Conservation (phyloP, 768 basidiomycete genomes). For the Macrolepiota dolichaula region DNA sequence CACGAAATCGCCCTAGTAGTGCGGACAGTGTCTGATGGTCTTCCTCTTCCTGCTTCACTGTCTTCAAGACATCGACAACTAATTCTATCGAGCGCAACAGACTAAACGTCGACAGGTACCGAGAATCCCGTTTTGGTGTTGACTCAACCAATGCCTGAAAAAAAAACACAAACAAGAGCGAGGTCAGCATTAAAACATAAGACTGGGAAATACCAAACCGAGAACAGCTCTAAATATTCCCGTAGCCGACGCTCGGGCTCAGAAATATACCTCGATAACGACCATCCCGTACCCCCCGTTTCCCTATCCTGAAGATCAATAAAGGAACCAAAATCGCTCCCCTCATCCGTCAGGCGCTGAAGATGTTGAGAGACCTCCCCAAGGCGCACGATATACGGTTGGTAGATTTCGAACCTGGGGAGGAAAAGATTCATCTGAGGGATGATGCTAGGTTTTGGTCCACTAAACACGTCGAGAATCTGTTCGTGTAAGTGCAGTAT, state of each 20-base stretch:
- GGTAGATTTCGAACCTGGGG: conserved; percentile 38
- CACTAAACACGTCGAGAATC: conserved; percentile 27
- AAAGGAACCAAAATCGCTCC: conserved; percentile 83
- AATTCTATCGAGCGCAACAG: conserved; percentile 64
- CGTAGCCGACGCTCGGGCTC: conserved; percentile 75
- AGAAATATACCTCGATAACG: conserved; percentile 61
- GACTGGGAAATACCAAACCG: conserved; percentile 39
- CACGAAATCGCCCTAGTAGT: conserved; percentile 55
- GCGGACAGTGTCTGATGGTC: conserved; percentile 76
- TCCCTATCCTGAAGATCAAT: conserved; percentile 61
- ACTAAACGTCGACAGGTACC: conserved; percentile 43
- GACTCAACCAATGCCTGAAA: conserved; percentile 59
- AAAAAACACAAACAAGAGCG: conserved; percentile 5
- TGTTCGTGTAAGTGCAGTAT: no score
- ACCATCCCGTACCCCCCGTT: conserved; percentile 57
- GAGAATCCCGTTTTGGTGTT: conserved; percentile 68
- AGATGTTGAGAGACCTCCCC: conserved; percentile 56
- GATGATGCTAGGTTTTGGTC: conserved; percentile 33
- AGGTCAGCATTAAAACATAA: background rate
- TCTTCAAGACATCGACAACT: conserved; percentile 74
- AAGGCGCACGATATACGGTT: conserved; percentile 79
- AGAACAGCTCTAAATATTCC: conserved; percentile 69
- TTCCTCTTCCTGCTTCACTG: conserved; percentile 53
- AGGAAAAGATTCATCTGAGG: conserved; percentile 34
- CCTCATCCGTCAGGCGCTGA: conserved; percentile 43